Conservation (phyloP, 225 moss, liverwort and hornwort species). For the Polytrichum commune region DNA sequence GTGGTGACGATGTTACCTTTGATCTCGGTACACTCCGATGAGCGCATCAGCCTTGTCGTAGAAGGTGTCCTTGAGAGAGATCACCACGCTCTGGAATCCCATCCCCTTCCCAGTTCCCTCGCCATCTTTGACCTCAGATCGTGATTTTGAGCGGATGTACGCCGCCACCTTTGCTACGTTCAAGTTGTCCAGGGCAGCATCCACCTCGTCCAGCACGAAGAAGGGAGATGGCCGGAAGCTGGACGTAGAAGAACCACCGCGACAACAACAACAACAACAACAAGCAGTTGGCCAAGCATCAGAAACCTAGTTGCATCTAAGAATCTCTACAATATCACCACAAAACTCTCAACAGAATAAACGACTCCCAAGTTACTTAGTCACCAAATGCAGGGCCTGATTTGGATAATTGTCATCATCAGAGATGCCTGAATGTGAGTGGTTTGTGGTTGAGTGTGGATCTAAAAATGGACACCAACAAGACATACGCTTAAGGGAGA, state of each 20-base stretch:
- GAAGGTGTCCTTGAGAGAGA: conserved; percentile 92
- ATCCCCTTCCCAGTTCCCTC: conserved; percentile 74
- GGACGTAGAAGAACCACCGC: conserved; percentile 11
- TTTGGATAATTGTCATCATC: too few species aligned
- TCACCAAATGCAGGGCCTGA: too few species aligned
- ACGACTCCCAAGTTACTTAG: too few species aligned
- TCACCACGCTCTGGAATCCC: conserved; percentile 97
- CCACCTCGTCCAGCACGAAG: conserved; percentile 86
- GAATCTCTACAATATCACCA: too few species aligned
- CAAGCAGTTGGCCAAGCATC: background rate
- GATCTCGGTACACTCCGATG: conserved; percentile 87
- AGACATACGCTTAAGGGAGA: too few species aligned
- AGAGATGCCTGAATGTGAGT: too few species aligned
- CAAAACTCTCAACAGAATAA: too few species aligned
- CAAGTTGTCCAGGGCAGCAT: conserved; percentile 92
- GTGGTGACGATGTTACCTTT: conserved; percentile 42
- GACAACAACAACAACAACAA: background rate
- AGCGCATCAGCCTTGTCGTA: conserved; percentile 96
- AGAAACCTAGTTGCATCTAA: too few species aligned
- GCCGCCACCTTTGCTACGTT: conserved; percentile 98
- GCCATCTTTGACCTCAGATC: conserved; percentile 71
- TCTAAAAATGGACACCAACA: too few species aligned
- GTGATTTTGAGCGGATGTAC: conserved; percentile 87
- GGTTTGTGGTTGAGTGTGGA: too few species aligned
- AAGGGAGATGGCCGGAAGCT: conserved; percentile 91